Evolutionary conservation across 1,284 basidiomycete species (phyloP).

Genomic region (Cystobasidium sp.): DNA sequence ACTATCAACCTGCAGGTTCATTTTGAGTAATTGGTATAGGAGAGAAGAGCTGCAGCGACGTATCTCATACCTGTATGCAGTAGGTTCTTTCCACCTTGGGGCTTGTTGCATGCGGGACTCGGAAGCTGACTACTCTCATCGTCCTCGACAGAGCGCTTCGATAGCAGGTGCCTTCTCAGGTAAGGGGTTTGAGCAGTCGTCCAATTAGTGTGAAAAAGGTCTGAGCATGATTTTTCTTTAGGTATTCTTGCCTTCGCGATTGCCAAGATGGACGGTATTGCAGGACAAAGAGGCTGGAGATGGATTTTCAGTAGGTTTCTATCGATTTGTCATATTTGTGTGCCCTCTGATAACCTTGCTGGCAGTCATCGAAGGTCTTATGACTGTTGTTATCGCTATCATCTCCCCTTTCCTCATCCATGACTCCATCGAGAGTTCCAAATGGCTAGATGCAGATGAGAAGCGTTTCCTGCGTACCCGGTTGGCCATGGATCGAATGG

Average conservation of each 20-base stretch:
- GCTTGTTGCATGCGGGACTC: no score
- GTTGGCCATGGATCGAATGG: slow-evolving; percentile 33
- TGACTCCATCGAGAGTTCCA: slow-evolving; percentile 38
- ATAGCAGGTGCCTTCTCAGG: slow-evolving; percentile 58
- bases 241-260: slow-evolving; percentile 59
- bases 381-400: slow-evolving; percentile 28
- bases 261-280: slow-evolving; percentile 57
- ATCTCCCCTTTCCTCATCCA: slow-evolving; percentile 40
- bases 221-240: not conserved
- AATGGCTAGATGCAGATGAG: slow-evolving; percentile 34
- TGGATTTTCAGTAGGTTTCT: slow-evolving; percentile 39
- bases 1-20: slow-evolving; percentile 15
- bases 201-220: not conserved
- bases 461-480: slow-evolving; percentile 35
- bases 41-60: slow-evolving; percentile 65
- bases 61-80: slow-evolving; percentile 54
- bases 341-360: not conserved
- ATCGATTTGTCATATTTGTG: not conserved
- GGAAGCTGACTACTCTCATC: not conserved
- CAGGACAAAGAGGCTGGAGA: slow-evolving; percentile 53
- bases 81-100: not conserved
- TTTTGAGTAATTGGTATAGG: slow-evolving; percentile 61
- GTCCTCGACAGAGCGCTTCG: slow-evolving; percentile 55
- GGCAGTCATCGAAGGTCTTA: slow-evolving; percentile 38
- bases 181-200: not conserved